phyloP scores from a whole-genome alignment of 139 green algal genomes.

The Eudorina sp. region DNA sequence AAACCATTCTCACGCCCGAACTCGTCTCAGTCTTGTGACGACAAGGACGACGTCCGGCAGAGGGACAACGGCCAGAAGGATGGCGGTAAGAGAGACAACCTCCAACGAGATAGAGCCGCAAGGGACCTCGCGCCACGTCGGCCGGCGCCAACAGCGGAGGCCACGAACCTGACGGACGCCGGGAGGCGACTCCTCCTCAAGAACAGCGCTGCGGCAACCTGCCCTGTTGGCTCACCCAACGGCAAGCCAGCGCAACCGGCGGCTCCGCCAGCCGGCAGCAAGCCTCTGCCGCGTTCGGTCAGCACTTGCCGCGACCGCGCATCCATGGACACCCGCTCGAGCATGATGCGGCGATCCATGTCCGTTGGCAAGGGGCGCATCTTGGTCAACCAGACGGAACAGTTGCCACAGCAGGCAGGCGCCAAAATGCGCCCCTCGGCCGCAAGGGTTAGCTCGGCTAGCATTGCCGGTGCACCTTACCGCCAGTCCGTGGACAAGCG shows the following conservation, averaged over 20 bases:
- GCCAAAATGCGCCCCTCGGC: background rate
- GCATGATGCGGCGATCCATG: constrained; percentile 30
- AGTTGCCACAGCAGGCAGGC: background rate
- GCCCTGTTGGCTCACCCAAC: background rate
- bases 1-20: background rate
- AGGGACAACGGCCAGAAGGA: constrained; percentile 10
- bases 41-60: constrained; percentile 20
- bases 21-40: background rate
- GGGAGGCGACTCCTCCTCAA: background rate
- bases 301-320: background rate
- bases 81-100: background rate
- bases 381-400: background rate
- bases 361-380: constrained; percentile 36
- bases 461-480: background rate
- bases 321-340: constrained; percentile 10
- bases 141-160: background rate
- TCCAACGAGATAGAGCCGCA: background rate
- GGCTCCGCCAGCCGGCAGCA: background rate
- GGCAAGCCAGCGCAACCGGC: background rate
- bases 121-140: background rate
- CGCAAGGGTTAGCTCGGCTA: background rate
- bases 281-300: background rate
- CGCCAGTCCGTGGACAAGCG: constrained; percentile 5
- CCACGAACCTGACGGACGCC: background rate
- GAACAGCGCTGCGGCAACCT: background rate